Evolutionary conservation across 2,329 filamentous ascomycete species (phyloP).

Genomic region (Xylariaceae sp.): DNA sequence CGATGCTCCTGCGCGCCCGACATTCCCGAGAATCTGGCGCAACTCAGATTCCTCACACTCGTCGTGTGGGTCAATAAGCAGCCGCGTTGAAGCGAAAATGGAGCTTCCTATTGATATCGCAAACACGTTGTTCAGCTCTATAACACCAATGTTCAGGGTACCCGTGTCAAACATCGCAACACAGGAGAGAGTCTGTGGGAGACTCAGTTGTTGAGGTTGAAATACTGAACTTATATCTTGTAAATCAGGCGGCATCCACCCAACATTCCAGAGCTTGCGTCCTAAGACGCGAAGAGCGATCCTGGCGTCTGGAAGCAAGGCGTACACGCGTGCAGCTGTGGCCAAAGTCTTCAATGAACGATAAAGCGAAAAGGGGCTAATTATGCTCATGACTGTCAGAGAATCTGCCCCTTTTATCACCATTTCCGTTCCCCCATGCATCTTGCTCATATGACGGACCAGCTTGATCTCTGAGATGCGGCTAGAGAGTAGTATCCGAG

Average conservation of each 20-base stretch:
- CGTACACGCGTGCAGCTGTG: too few relatives aligned
- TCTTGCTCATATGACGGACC: too few relatives aligned
- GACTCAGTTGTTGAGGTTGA: background rate
- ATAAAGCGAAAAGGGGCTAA: too few relatives aligned
- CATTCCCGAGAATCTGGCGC: conserved; percentile 5
- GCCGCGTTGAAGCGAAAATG: conserved; percentile 1
- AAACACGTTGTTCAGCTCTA: conserved; percentile 1
- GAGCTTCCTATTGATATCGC: conserved; percentile 2
- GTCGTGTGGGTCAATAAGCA: conserved; percentile 2
- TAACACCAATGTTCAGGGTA: background rate
- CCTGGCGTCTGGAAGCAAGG: too few relatives aligned
- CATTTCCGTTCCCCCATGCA: too few relatives aligned
- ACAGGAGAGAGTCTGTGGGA: conserved; percentile 2
- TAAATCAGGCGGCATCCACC: background rate
- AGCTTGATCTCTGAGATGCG: too few relatives aligned
- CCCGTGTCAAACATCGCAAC: conserved; percentile 3
- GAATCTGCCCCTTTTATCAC: too few relatives aligned
- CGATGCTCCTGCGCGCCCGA: conserved; percentile 4
- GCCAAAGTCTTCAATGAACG: too few relatives aligned
- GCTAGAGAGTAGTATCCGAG: too few relatives aligned
- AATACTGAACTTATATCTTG: background rate
- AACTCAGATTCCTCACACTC: background rate
- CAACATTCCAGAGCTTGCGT: background rate
- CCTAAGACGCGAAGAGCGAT: too few relatives aligned
- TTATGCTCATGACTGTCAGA: too few relatives aligned